These are phyloP conservation scores for Murraya koenigii DNA, from an alignment of 345 rosid genomes.

Conservation along the genomic window DNA sequence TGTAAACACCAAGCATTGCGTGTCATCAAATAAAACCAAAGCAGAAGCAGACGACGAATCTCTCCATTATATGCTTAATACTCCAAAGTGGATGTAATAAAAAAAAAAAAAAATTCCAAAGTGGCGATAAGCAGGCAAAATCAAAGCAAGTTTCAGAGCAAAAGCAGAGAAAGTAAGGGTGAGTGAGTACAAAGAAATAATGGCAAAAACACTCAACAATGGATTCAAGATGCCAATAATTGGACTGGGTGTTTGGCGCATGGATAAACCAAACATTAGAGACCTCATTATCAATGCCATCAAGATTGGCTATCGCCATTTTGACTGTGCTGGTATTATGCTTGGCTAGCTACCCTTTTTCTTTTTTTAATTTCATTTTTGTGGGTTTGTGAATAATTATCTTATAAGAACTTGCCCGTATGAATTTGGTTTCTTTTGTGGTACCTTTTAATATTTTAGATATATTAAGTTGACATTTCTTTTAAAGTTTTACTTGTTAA, in stretches of 20 bases:
- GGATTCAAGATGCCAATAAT: conserved; percentile 76
- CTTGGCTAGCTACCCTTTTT: neutral
- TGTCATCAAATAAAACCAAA: too few relatives aligned
- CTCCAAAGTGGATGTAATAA: neutral
- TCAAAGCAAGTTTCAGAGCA: neutral
- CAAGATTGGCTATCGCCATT: conserved; percentile 87
- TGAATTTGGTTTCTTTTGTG: neutral
- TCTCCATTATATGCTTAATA: too few relatives aligned
- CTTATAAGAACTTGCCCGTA: neutral
- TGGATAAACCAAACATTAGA: conserved; percentile 60
- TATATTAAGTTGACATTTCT: too few relatives aligned
- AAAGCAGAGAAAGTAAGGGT: too few relatives aligned
- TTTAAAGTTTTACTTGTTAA: neutral
- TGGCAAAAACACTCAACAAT: conserved; percentile 68
- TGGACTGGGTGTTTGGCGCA: conserved; percentile 91
- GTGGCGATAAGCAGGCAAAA: neutral
- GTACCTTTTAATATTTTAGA: neutral
- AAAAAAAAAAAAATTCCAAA: too few relatives aligned
- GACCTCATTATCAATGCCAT: conserved; percentile 68
- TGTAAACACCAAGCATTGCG: too few relatives aligned
- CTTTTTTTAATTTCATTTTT: neutral
- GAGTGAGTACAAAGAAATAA: conserved; percentile 4
- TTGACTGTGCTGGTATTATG: conserved; percentile 79
- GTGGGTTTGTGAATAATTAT: neutral
- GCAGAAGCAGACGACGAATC: too few relatives aligned